Evolutionary conservation across 345 rosid species (phyloP).

Genomic region (Murraya koenigii): DNA sequence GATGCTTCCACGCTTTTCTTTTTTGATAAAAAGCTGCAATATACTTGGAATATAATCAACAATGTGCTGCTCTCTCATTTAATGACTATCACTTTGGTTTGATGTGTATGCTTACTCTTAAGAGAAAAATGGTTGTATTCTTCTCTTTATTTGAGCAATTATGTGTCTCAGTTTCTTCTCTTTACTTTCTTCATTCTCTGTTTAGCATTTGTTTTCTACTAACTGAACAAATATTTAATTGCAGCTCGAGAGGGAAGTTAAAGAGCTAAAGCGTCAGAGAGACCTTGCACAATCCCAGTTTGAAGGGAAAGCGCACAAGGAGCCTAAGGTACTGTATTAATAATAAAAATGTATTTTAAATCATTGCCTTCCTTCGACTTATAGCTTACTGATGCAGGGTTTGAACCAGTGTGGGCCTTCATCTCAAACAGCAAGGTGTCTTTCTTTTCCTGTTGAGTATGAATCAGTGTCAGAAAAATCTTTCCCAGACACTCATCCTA

Average conservation of each 20-base stretch:
- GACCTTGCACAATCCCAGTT: conserved; percentile 81
- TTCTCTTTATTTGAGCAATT: neutral
- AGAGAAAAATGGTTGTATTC: neutral
- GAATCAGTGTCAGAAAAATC: conserved; percentile 38
- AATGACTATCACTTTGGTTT: no score
- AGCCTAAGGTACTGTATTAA: conserved; percentile 55
- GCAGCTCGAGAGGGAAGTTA: conserved; percentile 89
- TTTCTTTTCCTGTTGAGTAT: conserved; percentile 50
- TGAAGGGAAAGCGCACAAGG: conserved; percentile 70
- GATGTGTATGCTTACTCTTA: neutral
- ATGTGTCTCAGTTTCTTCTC: neutral
- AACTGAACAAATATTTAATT: conserved; percentile 1
- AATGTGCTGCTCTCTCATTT: neutral
- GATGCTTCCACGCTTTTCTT: neutral
- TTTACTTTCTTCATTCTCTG: neutral
- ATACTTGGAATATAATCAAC: neutral
- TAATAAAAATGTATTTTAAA: neutral
- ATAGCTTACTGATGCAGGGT: conserved; percentile 36
- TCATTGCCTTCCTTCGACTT: conserved; percentile 12
- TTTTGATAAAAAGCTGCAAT: neutral
- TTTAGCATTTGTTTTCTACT: neutral
- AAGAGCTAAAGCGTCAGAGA: conserved; percentile 91
- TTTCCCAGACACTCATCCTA: conserved; percentile 36
- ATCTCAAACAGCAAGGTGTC: conserved; percentile 68
- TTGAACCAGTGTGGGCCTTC: conserved; percentile 56